These are phyloP conservation scores for Coprinopsis marcescibilis DNA, from an alignment of 768 basidiomycete species.

Conservation along the genomic window DNA sequence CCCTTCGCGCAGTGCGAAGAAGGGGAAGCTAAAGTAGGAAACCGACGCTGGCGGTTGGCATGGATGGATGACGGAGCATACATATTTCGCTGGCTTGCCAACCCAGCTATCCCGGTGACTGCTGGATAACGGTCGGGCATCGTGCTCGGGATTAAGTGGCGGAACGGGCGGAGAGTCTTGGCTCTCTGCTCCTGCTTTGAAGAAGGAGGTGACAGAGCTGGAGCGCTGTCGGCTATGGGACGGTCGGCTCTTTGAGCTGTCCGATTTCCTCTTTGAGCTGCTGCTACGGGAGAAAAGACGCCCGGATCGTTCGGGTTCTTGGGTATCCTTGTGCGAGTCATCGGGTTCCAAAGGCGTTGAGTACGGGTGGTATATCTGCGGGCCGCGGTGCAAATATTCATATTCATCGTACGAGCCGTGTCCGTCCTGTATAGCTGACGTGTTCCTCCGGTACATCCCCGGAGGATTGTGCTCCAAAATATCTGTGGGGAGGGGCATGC, in stretches of 20 bases:
- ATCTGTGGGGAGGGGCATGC: slow-evolving; percentile 36
- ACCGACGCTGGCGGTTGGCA: slow-evolving; percentile 60
- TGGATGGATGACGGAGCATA: slow-evolving; percentile 62
- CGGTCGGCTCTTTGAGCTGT: slow-evolving; percentile 19
- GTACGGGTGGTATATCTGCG: slow-evolving; percentile 5
- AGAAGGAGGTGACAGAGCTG: slow-evolving; percentile 30
- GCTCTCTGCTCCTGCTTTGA: slow-evolving; percentile 20
- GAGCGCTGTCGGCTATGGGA: slow-evolving; percentile 28
- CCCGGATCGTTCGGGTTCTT: slow-evolving; percentile 1
- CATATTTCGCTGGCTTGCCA: slow-evolving; percentile 49
- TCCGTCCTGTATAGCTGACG: not conserved
- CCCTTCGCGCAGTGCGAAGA: slow-evolving; percentile 63
- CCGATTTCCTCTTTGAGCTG: slow-evolving; percentile 7
- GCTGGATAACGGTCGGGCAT: slow-evolving; percentile 18
- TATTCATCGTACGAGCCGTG: not conserved
- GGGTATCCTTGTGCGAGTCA: slow-evolving; percentile 7
- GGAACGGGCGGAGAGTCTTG: slow-evolving; percentile 11
- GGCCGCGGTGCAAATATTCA: not conserved
- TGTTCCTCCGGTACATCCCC: not conserved
- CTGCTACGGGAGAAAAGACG: slow-evolving; percentile 1
- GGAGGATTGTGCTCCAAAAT: not conserved
- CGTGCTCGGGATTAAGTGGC: slow-evolving; percentile 9
- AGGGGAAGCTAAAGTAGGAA: slow-evolving; percentile 68
- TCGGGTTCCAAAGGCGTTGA: slow-evolving; percentile 8
- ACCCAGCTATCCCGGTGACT: slow-evolving; percentile 38